phyloP scores from a whole-genome alignment of 2,329 filamentous ascomycete genomes.

The Verticillium nonalfalfae region DNA sequence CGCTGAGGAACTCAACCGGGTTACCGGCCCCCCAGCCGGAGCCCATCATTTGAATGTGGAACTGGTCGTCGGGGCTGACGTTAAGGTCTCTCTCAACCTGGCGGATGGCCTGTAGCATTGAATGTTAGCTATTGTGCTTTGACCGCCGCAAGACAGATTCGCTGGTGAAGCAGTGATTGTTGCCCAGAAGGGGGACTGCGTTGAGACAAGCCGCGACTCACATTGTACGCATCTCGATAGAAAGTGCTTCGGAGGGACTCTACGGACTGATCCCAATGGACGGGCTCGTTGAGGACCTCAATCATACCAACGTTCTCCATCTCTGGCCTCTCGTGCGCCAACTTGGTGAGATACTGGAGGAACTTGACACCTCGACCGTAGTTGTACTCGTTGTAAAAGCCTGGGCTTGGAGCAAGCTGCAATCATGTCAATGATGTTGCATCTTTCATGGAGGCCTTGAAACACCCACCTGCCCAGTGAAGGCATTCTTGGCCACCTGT shows the following conservation, averaged over 20 bases:
- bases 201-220: background rate
- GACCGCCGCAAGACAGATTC: too few relatives aligned
- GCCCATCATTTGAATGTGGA: conserved; percentile 48
- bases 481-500: conserved; percentile 36
- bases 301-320: conserved; percentile 54
- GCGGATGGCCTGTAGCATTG: conserved; percentile 33
- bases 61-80: conserved; percentile 30
- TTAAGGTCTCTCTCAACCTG: conserved; percentile 35
- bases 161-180: too few relatives aligned
- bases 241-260: conserved; percentile 30
- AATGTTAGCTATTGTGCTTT: background rate
- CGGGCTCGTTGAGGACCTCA: conserved; percentile 52
- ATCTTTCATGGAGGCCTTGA: too few relatives aligned
- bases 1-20: conserved; percentile 36
- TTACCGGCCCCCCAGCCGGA: conserved; percentile 49
- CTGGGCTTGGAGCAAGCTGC: conserved; percentile 21
- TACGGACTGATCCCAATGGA: conserved; percentile 25
- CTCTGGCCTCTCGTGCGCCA: conserved; percentile 39
- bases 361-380: conserved; percentile 49
- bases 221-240: conserved; percentile 36
- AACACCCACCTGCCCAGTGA: conserved; percentile 33
- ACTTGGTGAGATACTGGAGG: conserved; percentile 47
- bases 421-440: background rate
- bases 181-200: background rate
- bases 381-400: conserved; percentile 51